phyloP scores from a whole-genome alignment of 495 filamentous ascomycete genomes.

The Usnea hakonensis region DNA sequence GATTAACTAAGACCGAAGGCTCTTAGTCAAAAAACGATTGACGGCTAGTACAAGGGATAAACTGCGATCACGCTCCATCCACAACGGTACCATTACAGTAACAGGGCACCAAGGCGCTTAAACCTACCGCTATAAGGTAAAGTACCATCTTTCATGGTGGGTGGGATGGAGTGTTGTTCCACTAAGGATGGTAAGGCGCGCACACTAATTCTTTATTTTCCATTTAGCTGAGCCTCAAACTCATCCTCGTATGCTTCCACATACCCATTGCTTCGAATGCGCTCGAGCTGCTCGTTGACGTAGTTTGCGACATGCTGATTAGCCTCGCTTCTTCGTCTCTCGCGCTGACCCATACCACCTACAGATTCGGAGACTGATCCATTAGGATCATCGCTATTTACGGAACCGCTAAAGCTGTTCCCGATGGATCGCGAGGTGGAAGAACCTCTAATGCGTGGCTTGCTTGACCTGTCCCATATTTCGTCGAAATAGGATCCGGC shows the following conservation, averaged over 20 bases:
- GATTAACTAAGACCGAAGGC: too few species aligned
- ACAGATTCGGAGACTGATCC: conserved; percentile 23
- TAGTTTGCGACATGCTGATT: conserved; percentile 63
- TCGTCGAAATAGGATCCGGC: conserved; percentile 72
- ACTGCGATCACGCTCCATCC: too few species aligned
- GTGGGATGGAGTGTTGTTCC: too few species aligned
- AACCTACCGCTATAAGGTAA: too few species aligned
- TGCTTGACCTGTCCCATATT: conserved; percentile 52
- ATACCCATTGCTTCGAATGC: conserved; percentile 48
- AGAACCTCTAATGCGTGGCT: conserved; percentile 60
- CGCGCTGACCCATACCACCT: conserved; percentile 29
- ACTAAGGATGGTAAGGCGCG: too few species aligned
- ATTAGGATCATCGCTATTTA: conserved; percentile 37
- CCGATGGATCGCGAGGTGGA: conserved; percentile 82
- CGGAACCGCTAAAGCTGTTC: conserved; percentile 57
- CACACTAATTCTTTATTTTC: conserved; percentile 3
- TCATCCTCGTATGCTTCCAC: conserved; percentile 52
- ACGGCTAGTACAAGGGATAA: too few species aligned
- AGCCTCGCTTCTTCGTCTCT: conserved; percentile 42
- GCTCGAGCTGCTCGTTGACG: conserved; percentile 60
- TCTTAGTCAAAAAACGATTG: too few species aligned
- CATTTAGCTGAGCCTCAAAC: conserved; percentile 46
- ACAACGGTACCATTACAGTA: too few species aligned
- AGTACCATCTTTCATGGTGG: too few species aligned
- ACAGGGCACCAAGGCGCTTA: too few species aligned